phyloP scores from a whole-genome alignment of 192 early-diverging fungal species.

The Coemansia aciculifera region DNA sequence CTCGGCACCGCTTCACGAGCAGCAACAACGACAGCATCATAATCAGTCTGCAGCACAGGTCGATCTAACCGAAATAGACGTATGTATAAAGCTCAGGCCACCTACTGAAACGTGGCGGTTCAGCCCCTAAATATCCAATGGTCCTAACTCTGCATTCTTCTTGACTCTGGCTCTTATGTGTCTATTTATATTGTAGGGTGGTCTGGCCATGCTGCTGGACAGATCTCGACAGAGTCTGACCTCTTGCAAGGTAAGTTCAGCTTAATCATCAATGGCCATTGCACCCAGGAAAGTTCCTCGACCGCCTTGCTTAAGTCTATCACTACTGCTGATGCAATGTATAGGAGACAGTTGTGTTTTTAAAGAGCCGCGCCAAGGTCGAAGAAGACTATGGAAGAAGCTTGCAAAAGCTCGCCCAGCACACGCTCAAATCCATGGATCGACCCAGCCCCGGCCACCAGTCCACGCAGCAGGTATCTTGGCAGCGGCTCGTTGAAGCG shows the following conservation, averaged over 20 bases:
- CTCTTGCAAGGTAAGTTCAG: slow-evolving; percentile 44
- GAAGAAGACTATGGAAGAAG: slow-evolving; percentile 89
- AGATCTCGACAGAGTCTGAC: slow-evolving; percentile 46
- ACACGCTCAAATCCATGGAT: slow-evolving; percentile 60
- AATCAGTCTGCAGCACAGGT: slow-evolving; percentile 26
- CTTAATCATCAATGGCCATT: not conserved
- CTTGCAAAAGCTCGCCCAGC: slow-evolving; percentile 75
- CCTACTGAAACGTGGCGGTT: not conserved
- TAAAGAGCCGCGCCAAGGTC: slow-evolving; percentile 84
- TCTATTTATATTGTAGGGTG: slow-evolving; percentile 23
- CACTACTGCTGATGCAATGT: slow-evolving; percentile 37
- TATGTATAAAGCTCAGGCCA: slow-evolving; percentile 13
- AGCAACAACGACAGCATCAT: slow-evolving; percentile 11
- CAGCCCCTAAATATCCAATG: not conserved
- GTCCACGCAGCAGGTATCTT: slow-evolving; percentile 75
- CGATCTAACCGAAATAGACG: slow-evolving; percentile 54
- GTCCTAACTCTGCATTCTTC: not conserved
- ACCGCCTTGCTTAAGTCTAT: not conserved
- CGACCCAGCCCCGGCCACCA: slow-evolving; percentile 39
- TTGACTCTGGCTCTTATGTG: not conserved
- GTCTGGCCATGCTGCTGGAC: slow-evolving; percentile 47
- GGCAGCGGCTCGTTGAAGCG: slow-evolving; percentile 72
- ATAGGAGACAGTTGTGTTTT: slow-evolving; percentile 67
- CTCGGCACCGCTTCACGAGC: slow-evolving; percentile 5
- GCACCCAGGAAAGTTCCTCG: not conserved